Percentiles rank a stretch among this genome's conserved stretches.
These are phyloP conservation scores for Phytophthora rubi DNA, from an alignment of 352 stramenopile species.

Conservation along the genomic window DNA sequence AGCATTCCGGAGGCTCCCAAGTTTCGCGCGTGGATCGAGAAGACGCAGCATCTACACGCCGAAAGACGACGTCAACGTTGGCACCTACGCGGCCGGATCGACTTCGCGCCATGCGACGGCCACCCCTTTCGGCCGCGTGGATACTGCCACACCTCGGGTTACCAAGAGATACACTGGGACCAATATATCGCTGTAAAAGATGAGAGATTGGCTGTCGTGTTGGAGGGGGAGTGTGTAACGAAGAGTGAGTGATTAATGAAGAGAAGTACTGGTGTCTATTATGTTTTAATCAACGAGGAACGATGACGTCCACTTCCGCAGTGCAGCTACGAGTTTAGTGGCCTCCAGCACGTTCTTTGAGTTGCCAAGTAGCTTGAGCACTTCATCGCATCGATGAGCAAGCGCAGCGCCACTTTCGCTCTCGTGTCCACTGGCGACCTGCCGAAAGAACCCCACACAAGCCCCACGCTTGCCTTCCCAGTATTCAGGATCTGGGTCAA, in stretches of 20 bases:
- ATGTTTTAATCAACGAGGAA: slow-evolving; percentile 3
- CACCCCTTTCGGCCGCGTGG: neutral
- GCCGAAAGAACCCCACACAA: slow-evolving; percentile 69
- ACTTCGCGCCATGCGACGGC: slow-evolving; percentile 16
- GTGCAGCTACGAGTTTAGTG: slow-evolving; percentile 47
- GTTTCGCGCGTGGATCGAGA: slow-evolving; percentile 9
- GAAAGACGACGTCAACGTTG: slow-evolving; percentile 16
- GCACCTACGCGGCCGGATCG: slow-evolving; percentile 5
- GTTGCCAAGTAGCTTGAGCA: slow-evolving; percentile 52
- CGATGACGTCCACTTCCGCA: slow-evolving; percentile 48
- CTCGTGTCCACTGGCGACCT: slow-evolving; percentile 50
- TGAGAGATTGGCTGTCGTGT: neutral
- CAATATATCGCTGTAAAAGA: neutral
- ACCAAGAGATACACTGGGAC: slow-evolving; percentile 2
- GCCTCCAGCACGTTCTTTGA: slow-evolving; percentile 68
- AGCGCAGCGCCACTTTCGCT: slow-evolving; percentile 8
- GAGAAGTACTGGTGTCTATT: neutral
- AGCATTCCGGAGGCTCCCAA: slow-evolving; percentile 13
- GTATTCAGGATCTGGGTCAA: slow-evolving; percentile 76
- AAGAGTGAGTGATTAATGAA: neutral
- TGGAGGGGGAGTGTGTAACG: neutral
- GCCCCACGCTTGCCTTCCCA: slow-evolving; percentile 81
- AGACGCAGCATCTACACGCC: slow-evolving; percentile 32
- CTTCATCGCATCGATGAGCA: slow-evolving; percentile 46
- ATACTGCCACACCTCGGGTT: neutral